These are phyloP conservation scores for Mycogone perniciosa DNA, from an alignment of 2,329 filamentous ascomycete species.

Conservation along the genomic window DNA sequence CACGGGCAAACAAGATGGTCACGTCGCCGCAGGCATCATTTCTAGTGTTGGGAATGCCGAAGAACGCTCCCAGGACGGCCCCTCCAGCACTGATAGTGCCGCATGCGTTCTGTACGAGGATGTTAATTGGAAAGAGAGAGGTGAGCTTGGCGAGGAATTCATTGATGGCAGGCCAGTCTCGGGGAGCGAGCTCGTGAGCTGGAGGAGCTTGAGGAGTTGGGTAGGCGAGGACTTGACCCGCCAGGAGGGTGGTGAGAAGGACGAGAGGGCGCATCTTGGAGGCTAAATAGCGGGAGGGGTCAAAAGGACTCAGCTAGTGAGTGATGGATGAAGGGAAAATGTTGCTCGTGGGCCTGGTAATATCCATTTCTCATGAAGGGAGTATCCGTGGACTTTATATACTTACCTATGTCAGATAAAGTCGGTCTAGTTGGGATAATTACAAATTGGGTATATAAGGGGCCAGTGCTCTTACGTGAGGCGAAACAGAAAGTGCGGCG, in stretches of 20 bases:
- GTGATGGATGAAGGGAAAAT: not conserved
- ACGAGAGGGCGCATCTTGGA: constrained; percentile 6
- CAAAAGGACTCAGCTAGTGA: not conserved
- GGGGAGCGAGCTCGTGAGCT: not conserved
- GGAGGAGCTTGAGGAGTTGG: not conserved
- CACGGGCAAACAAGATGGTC: constrained; percentile 24
- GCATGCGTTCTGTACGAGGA: constrained; percentile 14
- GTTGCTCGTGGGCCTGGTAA: not conserved
- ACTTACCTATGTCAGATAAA: not conserved
- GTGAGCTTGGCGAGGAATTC: constrained; percentile 9
- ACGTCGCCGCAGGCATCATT: constrained; percentile 21
- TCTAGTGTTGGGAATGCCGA: constrained; percentile 12
- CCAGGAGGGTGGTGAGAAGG: constrained; percentile 5
- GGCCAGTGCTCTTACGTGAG: too few relatives aligned
- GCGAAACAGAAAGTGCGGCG: too few relatives aligned
- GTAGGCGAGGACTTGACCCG: constrained; percentile 11
- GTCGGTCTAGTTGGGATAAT: too few relatives aligned
- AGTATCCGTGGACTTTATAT: constrained; percentile 1
- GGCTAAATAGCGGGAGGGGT: not conserved
- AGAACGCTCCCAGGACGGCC: constrained; percentile 11
- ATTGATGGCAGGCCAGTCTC: constrained; percentile 13
- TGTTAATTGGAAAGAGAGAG: constrained; percentile 14
- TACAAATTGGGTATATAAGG: too few relatives aligned
- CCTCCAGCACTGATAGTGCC: constrained; percentile 11
- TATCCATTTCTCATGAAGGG: not conserved